These are phyloP conservation scores for Blastocystis sp. DNA, from an alignment of 352 stramenopile species.

Conservation along the genomic window DNA sequence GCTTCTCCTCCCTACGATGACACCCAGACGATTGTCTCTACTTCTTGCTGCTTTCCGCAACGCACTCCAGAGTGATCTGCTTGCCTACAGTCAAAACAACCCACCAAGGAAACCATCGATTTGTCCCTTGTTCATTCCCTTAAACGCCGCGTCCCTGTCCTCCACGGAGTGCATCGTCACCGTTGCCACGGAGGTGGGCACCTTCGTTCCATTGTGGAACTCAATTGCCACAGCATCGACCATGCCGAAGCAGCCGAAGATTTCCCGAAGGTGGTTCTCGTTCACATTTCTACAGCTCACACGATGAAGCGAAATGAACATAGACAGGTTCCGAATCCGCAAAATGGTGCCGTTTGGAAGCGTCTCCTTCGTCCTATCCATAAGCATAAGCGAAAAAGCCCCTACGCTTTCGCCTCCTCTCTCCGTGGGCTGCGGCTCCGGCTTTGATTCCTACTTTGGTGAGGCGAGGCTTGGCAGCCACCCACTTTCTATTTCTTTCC, in stretches of 20 bases:
- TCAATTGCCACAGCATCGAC: constrained; percentile 38
- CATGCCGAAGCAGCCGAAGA: constrained; percentile 40
- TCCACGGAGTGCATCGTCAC: constrained; percentile 18
- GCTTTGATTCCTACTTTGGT: neutral
- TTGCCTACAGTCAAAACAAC: constrained; percentile 14
- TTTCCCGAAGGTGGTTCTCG: constrained; percentile 57
- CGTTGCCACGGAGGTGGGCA: neutral
- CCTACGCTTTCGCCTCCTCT: constrained; percentile 5
- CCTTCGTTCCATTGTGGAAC: neutral
- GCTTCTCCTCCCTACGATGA: neutral
- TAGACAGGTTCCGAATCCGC: constrained; percentile 23
- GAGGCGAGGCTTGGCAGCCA: neutral
- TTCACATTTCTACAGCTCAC: constrained; percentile 42
- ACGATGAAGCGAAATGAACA: neutral
- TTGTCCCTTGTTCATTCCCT: constrained; percentile 53
- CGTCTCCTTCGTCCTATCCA: constrained; percentile 5
- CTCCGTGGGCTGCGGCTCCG: neutral
- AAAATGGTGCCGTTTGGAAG: constrained; percentile 4
- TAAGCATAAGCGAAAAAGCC: neutral
- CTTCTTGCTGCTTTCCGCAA: neutral
- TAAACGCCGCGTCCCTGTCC: neutral
- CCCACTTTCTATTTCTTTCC: constrained; percentile 16
- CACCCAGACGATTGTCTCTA: neutral
- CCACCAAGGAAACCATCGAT: constrained; percentile 23
- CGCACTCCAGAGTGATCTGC: neutral